Percentiles rank a stretch among this genome's conserved stretches.
Evolutionary conservation across 1,139 yeast species (phyloP).

Genomic region (Blastobotrys illinoisensis): DNA sequence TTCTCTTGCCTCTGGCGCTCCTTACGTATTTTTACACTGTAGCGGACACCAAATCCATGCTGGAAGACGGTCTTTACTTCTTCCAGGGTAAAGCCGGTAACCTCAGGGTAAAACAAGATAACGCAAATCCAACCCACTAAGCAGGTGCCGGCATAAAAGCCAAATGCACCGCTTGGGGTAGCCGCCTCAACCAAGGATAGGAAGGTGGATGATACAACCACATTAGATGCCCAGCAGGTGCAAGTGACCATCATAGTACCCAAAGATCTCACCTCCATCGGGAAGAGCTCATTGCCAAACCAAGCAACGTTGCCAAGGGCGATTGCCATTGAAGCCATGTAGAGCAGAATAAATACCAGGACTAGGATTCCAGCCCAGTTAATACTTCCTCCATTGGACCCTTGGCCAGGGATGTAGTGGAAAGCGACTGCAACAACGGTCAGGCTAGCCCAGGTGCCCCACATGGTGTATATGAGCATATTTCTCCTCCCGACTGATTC

Average conservation of each 20-base stretch:
- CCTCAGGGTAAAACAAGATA: constrained; percentile 39
- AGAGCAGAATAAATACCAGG: constrained; percentile 62
- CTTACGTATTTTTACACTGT: constrained; percentile 1
- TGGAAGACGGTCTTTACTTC: constrained; percentile 36
- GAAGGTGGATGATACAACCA: constrained; percentile 35
- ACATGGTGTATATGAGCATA: constrained; percentile 39
- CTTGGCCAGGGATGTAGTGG: constrained; percentile 36
- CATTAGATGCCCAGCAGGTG: constrained; percentile 39
- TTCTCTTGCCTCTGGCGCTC: background rate
- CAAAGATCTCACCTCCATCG: constrained; percentile 68
- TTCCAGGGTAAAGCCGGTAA: constrained; percentile 39
- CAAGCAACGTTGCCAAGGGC: constrained; percentile 38
- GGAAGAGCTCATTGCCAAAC: constrained; percentile 59
- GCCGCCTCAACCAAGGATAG: constrained; percentile 31
- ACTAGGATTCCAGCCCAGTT: constrained; percentile 65
- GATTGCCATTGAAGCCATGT: constrained; percentile 63
- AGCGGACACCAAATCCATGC: constrained; percentile 4
- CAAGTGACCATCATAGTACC: constrained; percentile 40
- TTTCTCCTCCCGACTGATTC: constrained; percentile 66
- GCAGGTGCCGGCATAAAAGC: constrained; percentile 33
- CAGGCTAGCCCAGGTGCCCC: constrained; percentile 20
- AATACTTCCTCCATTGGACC: constrained; percentile 52
- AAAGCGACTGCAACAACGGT: constrained; percentile 11
- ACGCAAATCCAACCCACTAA: constrained; percentile 35
- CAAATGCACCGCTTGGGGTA: constrained; percentile 29